phyloP scores from a whole-genome alignment of 1,284 basidiomycete species.

The Omphalotus olearius region DNA sequence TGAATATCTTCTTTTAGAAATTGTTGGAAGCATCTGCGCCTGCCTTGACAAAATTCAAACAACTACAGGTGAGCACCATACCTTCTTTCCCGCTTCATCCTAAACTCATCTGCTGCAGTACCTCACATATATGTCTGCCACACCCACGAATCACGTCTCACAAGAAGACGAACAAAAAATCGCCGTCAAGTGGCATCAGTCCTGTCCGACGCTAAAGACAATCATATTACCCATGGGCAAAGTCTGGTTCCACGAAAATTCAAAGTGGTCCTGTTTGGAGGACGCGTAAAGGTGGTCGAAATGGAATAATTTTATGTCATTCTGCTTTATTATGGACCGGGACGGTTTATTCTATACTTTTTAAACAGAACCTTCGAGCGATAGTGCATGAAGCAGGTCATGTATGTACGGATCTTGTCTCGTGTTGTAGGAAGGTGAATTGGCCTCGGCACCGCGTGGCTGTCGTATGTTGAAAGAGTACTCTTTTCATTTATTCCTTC shows the following conservation, averaged over 20 bases:
- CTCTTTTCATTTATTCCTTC: no score
- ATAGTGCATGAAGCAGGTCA: no score
- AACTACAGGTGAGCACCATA: slow-evolving; percentile 4
- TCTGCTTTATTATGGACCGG: no score
- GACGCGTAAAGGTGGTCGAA: not conserved
- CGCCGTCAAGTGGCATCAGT: slow-evolving; percentile 12
- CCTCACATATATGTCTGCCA: slow-evolving; percentile 16
- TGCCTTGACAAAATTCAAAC: slow-evolving; percentile 11
- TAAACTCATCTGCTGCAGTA: slow-evolving; percentile 7
- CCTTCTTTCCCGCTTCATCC: not conserved
- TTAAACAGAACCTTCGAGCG: no score
- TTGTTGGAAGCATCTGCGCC: slow-evolving; percentile 10
- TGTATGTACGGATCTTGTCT: no score
- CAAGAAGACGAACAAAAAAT: slow-evolving; percentile 13
- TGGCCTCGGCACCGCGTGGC: no score
- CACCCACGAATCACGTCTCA: not conserved
- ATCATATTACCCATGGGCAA: slow-evolving; percentile 17
- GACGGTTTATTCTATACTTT: no score
- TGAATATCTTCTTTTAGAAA: not conserved
- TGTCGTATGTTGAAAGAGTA: no score
- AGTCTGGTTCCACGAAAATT: slow-evolving; percentile 14
- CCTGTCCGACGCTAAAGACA: slow-evolving; percentile 16
- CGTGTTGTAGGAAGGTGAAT: no score
- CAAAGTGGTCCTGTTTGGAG: slow-evolving; percentile 9
- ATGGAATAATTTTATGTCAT: no score